Conservation (phyloP, 2,329 filamentous ascomycete species). For the Beauveria varroae region DNA sequence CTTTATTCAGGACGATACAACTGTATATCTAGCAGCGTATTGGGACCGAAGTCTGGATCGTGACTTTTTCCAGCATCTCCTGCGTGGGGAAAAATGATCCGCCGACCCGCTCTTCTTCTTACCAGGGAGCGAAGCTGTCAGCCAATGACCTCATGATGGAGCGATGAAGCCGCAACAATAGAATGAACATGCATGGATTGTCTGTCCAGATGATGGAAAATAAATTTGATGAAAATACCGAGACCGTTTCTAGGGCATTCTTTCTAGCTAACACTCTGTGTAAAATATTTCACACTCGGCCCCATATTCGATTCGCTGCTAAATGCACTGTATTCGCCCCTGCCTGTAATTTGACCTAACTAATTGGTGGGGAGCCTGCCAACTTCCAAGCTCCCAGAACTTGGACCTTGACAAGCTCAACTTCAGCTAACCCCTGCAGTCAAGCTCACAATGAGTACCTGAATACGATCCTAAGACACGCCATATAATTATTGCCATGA, state of each 20-base stretch:
- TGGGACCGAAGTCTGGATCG: not conserved
- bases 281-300: too few relatives aligned
- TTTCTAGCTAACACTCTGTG: too few relatives aligned
- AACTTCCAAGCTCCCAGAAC: not conserved
- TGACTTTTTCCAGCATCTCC: not conserved
- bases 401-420: not conserved
- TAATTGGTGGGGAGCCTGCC: not conserved
- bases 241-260: too few relatives aligned
- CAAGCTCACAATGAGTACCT: not conserved
- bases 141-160: conserved; percentile 6
- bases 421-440: not conserved
- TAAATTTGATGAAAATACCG: not conserved
- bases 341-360: not conserved
- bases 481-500: not conserved
- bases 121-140: not conserved
- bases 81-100: conserved; percentile 9
- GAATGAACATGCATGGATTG: too few relatives aligned
- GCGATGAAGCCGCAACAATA: not conserved
- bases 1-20: not conserved
- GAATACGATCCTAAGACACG: not conserved
- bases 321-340: not conserved
- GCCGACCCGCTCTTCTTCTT: not conserved
- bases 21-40: not conserved
- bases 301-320: too few relatives aligned
- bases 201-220: too few relatives aligned